phyloP scores from a whole-genome alignment of 225 moss, liverwort and hornwort species.

The Bryum argenteum region DNA sequence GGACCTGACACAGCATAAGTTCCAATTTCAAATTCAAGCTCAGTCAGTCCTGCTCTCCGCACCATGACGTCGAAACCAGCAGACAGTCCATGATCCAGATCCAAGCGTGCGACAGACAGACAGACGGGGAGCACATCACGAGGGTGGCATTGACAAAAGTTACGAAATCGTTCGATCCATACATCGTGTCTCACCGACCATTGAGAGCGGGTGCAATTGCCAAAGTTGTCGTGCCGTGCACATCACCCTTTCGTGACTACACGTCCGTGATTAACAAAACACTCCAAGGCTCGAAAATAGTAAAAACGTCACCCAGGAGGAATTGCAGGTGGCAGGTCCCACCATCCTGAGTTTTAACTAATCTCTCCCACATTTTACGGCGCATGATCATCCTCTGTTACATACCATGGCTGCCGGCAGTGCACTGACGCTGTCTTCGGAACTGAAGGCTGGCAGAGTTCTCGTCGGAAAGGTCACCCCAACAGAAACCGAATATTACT shows the following conservation, averaged over 20 bases:
- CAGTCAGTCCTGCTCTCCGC: conserved; percentile 24
- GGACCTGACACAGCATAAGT: conserved; percentile 28
- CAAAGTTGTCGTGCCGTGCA: conserved; percentile 34
- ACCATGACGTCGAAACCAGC: conserved; percentile 28
- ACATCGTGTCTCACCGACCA: conserved; percentile 38
- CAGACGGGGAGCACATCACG: background rate
- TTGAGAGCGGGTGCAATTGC: conserved; percentile 4
- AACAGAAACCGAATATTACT: no score
- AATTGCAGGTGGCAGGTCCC: conserved; percentile 26
- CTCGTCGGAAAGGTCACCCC: no score
- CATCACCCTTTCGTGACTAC: conserved; percentile 23
- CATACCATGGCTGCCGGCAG: conserved; percentile 1
- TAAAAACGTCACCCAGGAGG: conserved; percentile 30
- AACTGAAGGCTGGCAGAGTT: no score
- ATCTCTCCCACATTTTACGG: conserved; percentile 1
- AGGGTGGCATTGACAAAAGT: background rate
- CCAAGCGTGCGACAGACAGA: background rate
- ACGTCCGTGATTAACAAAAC: conserved; percentile 15
- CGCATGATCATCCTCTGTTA: conserved; percentile 20
- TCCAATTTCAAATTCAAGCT: conserved; percentile 18
- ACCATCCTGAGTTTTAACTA: conserved; percentile 25
- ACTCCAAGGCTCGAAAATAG: conserved; percentile 41
- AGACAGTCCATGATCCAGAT: background rate
- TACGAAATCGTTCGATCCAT: background rate
- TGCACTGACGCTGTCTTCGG: no score